A percentile compares a stretch with the other conserved stretches of the same genome.
Conservation (phyloP, 305 asterid species). For the Fraxinus sp. region DNA sequence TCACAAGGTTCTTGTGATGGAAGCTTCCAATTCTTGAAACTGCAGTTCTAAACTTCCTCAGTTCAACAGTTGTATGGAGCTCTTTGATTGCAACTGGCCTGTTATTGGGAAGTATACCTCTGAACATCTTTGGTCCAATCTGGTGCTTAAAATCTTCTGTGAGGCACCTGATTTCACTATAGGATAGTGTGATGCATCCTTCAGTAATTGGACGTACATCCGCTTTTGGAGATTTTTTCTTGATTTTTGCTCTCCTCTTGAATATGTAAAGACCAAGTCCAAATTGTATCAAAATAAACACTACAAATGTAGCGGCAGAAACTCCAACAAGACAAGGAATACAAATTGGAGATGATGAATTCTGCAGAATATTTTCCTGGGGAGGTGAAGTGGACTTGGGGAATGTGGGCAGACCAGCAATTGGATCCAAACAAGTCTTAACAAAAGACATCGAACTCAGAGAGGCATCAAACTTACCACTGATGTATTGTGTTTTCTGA, state of each 20-base stretch:
- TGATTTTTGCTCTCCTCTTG: constrained; percentile 22
- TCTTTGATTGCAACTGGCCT: constrained; percentile 35
- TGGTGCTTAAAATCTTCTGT: constrained; percentile 44
- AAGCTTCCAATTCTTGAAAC: constrained; percentile 39
- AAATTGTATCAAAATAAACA: constrained; percentile 33
- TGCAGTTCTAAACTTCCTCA: constrained; percentile 34
- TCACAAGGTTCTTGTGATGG: constrained; percentile 40
- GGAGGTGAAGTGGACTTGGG: constrained; percentile 15
- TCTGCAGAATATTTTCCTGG: not conserved
- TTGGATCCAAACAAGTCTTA: constrained; percentile 43
- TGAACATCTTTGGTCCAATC: constrained; percentile 38
- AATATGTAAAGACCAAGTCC: constrained; percentile 28
- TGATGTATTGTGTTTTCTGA: constrained; percentile 34
- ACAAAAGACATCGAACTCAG: constrained; percentile 32
- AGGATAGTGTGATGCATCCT: constrained; percentile 33
- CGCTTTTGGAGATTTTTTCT: constrained; percentile 25
- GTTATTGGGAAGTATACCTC: constrained; percentile 33
- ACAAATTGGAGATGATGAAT: constrained; percentile 23
- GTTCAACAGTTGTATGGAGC: constrained; percentile 26
- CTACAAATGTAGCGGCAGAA: constrained; percentile 24
- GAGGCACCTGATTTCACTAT: constrained; percentile 31
- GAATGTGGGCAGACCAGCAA: constrained; percentile 29
- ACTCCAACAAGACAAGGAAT: constrained; percentile 36
- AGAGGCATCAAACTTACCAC: constrained; percentile 40
- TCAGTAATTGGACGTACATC: constrained; percentile 25